Base-by-base conservation (phyloP, 78 protist species). In the Goniomonas avonlea region DNA sequence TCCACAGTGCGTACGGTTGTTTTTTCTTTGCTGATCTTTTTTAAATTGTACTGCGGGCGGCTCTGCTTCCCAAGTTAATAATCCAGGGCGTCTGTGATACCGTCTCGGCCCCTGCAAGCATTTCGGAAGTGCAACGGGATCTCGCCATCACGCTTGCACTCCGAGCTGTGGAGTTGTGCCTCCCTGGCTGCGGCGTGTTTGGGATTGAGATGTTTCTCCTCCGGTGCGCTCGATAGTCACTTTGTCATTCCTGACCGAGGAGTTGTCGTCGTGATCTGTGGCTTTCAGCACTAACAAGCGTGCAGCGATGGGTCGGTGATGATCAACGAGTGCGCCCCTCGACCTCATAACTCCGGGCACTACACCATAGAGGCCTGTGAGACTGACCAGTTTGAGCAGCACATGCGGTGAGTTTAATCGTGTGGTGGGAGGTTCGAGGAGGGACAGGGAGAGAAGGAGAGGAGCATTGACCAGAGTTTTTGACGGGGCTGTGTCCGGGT, bases 341-440 rank as follows among this genome's bases (percentile, higher is more conserved):
- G 96, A 32, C 92, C 93, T 31, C 96, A 93, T 87, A 93, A 93
- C 82, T 71, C 87, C 29, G 96, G 96, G 23, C 96, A 93, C 89
- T 91, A 88, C 89, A 90, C 94, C 31, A 84, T 89, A 40, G 94
- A 93, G 78, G 93, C 93, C 40, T 93, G 92, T 59, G 82, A 61
- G 23, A 83, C 91, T 31, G 69, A 70, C 21, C 92, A 89, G 82
- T 91, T 91, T 35, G 92, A 91, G 86, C 86, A 88, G 77, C 85
- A 88, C 39, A 47, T 92, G 59, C 91, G 96, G n/a, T n/a, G n/a
- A n/a, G n/a, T n/a, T n/a, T n/a, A n/a, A n/a, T n/a, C n/a, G n/a
- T n/a, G n/a, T n/a, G n/a, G n/a, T n/a, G n/a, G n/a, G n/a, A n/a
- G n/a, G n/a, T n/a, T n/a, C n/a, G n/a, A n/a, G n/a, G n/a, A n/a